Evolutionary conservation across 805 yeast species (phyloP), one percentile per base, ranked within the genome.

Genomic region (Yarrowia deformans): DNA sequence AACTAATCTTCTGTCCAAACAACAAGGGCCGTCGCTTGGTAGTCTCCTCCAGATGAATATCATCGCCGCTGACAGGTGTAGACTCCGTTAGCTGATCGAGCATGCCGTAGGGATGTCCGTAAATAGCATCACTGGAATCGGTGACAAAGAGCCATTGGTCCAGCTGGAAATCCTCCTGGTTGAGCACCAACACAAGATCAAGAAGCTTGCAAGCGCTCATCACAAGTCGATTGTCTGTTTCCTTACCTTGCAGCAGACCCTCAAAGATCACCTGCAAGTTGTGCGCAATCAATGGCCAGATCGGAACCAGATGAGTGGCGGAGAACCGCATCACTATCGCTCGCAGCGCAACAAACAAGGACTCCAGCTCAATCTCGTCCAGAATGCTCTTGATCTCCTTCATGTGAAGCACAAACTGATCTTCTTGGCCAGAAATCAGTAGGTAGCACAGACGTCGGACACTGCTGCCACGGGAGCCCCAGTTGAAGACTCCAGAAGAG

Each of bases 131-230:
- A 18, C 87, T 82, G 18, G 85, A 87, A 73, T 90, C 91, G 35
- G 88, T 83, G 12, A 94, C 85, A 75, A 92, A 95, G 1, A 95
- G 80, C 98, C 98, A 94, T 74, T 92, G 95, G 71, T 85, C 77
- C 77, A 86, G 75, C 78, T 88, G 88, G 81, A 94, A 83, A 70
- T 92, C 97, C 75, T 93, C 98, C 50, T 84, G 83, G 45, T 87
- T 86, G 69, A 93, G 73, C 1, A 89, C 81, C 23, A 94, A 76
- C 29, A 93, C 77, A 39, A 90, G 83, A 75, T 94, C 99, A 58
- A 95, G 80, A 16, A 95, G 79, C 77, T 93, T 94, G 74, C 92
- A 88, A 0, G 89, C 90, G 69, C 85, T 84, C 42, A 89, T 67
- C 9, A 73, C 23, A 12, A 50, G 18, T 8, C 56, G 43, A 39